Conservation (phyloP, 805 yeast species). For the Candida chauliodis region DNA sequence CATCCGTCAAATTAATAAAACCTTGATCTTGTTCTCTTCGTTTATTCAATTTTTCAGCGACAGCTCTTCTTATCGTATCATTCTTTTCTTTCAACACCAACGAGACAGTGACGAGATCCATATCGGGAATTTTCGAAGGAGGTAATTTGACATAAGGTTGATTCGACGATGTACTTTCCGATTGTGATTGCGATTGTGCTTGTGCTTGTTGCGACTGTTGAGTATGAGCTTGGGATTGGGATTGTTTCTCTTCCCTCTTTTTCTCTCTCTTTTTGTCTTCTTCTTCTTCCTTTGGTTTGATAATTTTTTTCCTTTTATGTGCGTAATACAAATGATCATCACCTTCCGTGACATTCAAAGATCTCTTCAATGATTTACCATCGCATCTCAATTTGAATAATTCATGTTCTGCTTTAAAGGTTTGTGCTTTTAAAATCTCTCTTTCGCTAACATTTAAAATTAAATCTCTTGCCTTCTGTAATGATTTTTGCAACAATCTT, state of each 20-base stretch:
- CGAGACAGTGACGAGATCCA: constrained; percentile 81
- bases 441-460: constrained; percentile 70
- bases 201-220: constrained; percentile 11
- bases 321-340: constrained; percentile 81
- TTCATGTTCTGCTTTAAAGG: constrained; percentile 57
- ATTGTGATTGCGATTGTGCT: constrained; percentile 12
- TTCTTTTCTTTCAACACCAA: constrained; percentile 71
- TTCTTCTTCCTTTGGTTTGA: constrained; percentile 34
- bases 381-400: constrained; percentile 71
- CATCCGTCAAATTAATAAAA: constrained; percentile 83
- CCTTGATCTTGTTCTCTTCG: constrained; percentile 68
- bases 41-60: constrained; percentile 74
- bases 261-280: constrained; percentile 22
- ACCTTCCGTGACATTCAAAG: constrained; percentile 63
- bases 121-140: constrained; percentile 88
- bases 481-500: constrained; percentile 66
- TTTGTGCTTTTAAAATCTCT: constrained; percentile 60
- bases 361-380: constrained; percentile 71
- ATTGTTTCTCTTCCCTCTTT: constrained; percentile 15
- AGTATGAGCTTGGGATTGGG: neutral
- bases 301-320: constrained; percentile 63
- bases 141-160: constrained; percentile 87
- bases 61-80: constrained; percentile 75
- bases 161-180: constrained; percentile 27
- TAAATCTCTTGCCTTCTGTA: constrained; percentile 70